Conservation (phyloP, 2,329 filamentous ascomycete genomes). For the Ophiostoma piceae region DNA sequence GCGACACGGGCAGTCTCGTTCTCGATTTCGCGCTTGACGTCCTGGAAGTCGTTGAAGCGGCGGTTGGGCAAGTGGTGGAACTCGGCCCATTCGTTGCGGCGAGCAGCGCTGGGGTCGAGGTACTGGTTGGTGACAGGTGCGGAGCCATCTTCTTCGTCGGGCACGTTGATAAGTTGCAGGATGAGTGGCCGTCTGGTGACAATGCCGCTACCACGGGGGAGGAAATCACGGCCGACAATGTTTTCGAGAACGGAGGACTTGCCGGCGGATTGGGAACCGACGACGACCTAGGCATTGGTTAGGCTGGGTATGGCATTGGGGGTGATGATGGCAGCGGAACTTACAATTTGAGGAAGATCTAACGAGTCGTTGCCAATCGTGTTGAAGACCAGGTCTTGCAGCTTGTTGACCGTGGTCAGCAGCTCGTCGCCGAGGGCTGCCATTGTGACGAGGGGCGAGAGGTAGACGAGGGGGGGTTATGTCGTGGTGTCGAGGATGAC, state of each 20-base stretch:
- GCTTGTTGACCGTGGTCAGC: conserved; percentile 91
- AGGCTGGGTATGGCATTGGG: conserved; percentile 17
- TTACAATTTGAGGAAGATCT: conserved; percentile 95
- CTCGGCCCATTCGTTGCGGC: conserved; percentile 76
- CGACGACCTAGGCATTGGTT: conserved; percentile 66
- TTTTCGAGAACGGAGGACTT: conserved; percentile 99
- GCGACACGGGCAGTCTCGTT: conserved; percentile 96
- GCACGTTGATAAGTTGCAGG: conserved; percentile 95
- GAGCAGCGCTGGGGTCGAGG: conserved; percentile 66
- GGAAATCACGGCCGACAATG: conserved; percentile 94
- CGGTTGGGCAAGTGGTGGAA: conserved; percentile 96
- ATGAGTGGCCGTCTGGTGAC: conserved; percentile 92
- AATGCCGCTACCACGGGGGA: conserved; percentile 93
- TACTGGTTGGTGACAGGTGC: conserved; percentile 55
- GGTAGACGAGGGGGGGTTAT: neutral
- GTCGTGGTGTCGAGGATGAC: neutral
- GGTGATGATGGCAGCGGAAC: conserved; percentile 29
- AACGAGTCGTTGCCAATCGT: conserved; percentile 98
- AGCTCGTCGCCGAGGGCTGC: conserved; percentile 93
- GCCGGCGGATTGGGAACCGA: conserved; percentile 95
- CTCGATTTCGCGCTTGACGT: conserved; percentile 96
- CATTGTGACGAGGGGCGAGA: conserved; percentile 51
- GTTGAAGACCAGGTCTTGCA: conserved; percentile 98
- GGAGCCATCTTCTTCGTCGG: conserved; percentile 65
- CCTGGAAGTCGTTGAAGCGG: conserved; percentile 97